Evolutionary conservation across 148 eudicot genomes (phyloP), one percentile per base, ranked within the genome.

Genomic region (Arctostaphylos glauca): DNA sequence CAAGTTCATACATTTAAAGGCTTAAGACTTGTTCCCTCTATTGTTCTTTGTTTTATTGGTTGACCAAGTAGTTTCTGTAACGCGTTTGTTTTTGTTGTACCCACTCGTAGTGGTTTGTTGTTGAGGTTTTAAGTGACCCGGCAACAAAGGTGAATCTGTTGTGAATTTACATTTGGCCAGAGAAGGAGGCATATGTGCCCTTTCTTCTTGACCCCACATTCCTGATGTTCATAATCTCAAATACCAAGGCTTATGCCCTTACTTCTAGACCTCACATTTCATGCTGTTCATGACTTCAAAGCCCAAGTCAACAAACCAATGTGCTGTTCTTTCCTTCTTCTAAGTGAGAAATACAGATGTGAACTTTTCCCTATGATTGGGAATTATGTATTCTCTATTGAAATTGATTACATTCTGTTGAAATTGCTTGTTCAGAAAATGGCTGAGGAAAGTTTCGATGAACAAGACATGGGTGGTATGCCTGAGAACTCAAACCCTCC

Each of bases 391-490:
- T 58, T 5, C n/a, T 3, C 16, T 58, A 58, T 58, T 58, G 62
- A 56, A 18, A 13, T 13, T 58, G 25, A 6, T 60, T 60, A 6
- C 25, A 19, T 60, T 60, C 10, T 60, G 8, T 60, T 60, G 66
- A 19, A 60, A 19, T 60, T 60, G 66, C 25, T n/a, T 60, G 9
- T n/a, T 60, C 66, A 60, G 66, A 60, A 60, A 19, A 70, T 70
- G 74, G 74, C 74, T 41, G 74, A 70, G 13, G 19, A 43, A 70
- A 70, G 47, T 70, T 41, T 70, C 6, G 10, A 41, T 38, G 74
- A 70, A 70, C 74, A 43, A 14, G 74, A 43, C 16, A 70, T 43
- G n/a, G 74, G 44, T 70, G 74, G 74, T 60, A 41, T 71, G 49
- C 50, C 50, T 44, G 50, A 71, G 75, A 71, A 15, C 75, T 71